phyloP scores from a whole-genome alignment of 148 eudicot species.

The Camellia sinensis region DNA sequence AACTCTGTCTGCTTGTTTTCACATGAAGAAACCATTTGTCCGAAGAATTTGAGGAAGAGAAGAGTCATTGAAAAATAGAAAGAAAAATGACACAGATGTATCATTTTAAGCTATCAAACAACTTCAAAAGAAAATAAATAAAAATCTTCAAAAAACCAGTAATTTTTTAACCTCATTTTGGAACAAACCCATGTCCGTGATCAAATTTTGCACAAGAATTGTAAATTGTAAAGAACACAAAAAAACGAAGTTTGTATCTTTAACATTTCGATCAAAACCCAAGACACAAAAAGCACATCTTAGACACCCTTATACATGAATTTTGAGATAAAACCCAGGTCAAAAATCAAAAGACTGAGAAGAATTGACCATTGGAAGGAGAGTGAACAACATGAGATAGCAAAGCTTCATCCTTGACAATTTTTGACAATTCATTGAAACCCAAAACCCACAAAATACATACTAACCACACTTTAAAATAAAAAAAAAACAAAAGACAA shows the following conservation, averaged over 20 bases:
- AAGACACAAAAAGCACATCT: background rate
- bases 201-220: background rate
- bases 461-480: too few species aligned
- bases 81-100: background rate
- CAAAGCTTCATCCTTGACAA: background rate
- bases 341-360: background rate
- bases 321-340: conserved; percentile 7
- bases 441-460: too few species aligned
- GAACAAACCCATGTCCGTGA: conserved; percentile 2
- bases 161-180: background rate
- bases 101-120: background rate
- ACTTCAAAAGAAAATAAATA: background rate
- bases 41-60: background rate
- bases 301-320: too few species aligned
- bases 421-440: too few species aligned
- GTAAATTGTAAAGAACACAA: background rate
- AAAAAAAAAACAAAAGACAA: background rate
- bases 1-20: background rate
- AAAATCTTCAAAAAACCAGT: background rate
- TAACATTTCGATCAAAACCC: background rate
- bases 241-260: background rate
- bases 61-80: background rate
- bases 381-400: background rate
- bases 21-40: background rate
- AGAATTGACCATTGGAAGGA: background rate